phyloP scores from a whole-genome alignment of 192 early-diverging fungal species.

The Mortierella claussenii region DNA sequence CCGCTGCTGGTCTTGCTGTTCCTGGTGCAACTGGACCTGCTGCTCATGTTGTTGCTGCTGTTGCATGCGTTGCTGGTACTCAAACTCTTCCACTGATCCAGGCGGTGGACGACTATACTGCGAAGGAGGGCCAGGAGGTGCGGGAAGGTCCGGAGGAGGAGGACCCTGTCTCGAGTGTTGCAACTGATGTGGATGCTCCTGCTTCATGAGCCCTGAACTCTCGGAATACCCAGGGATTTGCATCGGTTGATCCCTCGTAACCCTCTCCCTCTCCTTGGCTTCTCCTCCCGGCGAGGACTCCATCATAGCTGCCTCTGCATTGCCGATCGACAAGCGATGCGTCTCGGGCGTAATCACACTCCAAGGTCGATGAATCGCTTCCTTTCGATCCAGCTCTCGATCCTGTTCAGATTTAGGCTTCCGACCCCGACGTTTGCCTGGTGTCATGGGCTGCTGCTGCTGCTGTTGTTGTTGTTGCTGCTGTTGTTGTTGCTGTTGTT shows the following conservation, averaged over 20 bases:
- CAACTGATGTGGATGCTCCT: background rate
- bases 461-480: no score
- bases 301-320: conserved; percentile 15
- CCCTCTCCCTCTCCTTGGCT: no score
- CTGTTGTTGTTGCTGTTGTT: no score
- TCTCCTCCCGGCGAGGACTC: no score
- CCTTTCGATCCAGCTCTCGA: conserved; percentile 9
- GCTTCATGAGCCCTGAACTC: background rate
- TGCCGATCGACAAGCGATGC: conserved; percentile 11
- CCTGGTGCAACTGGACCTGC: conserved; percentile 7
- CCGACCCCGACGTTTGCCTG: conserved; percentile 4
- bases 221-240: background rate
- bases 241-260: background rate
- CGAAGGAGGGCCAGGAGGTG: no score
- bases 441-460: no score
- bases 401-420: conserved; percentile 15
- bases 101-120: conserved; percentile 1
- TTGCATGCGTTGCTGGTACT: conserved; percentile 13
- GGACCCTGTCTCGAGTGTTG: background rate
- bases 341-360: conserved; percentile 16
- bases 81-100: conserved; percentile 14
- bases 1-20: conserved; percentile 6
- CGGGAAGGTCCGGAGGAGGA: no score
- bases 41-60: conserved; percentile 11
- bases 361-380: conserved; percentile 8